These are phyloP conservation scores for Ailanthus altissimus DNA, from an alignment of 345 rosid species.

Conservation along the genomic window DNA sequence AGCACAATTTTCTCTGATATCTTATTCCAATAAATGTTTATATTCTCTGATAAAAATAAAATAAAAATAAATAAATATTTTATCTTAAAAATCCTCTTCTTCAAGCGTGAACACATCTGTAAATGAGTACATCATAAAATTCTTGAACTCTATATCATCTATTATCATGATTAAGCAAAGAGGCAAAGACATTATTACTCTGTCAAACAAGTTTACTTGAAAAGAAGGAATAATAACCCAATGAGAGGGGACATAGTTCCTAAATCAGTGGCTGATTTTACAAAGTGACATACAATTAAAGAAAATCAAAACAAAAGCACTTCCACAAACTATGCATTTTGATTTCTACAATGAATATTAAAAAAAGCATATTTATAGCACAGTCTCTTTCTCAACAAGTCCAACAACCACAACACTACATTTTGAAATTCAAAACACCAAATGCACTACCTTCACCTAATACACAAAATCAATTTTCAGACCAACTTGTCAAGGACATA, in stretches of 20 bases:
- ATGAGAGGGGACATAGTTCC: background rate
- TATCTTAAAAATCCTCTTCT: too few relatives aligned
- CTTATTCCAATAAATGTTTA: too few relatives aligned
- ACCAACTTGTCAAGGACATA: constrained; percentile 14
- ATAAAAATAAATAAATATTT: too few relatives aligned
- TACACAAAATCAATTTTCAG: background rate
- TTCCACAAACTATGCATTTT: constrained; percentile 17
- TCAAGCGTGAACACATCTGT: too few relatives aligned
- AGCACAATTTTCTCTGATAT: too few relatives aligned
- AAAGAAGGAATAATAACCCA: background rate
- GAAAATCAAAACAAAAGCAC: background rate
- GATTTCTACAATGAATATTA: constrained; percentile 8
- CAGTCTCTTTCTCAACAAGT: background rate
- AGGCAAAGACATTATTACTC: background rate
- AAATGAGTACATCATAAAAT: too few relatives aligned
- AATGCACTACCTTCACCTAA: background rate
- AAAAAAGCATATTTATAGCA: constrained; percentile 8
- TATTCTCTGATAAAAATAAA: too few relatives aligned
- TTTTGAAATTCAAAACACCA: constrained; percentile 17
- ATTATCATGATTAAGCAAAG: too few relatives aligned
- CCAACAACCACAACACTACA: constrained; percentile 11
- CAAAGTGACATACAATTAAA: background rate
- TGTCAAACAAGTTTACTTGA: background rate
- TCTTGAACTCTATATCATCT: too few relatives aligned
- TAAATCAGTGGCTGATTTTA: constrained; percentile 7